Base-by-base conservation (phyloP, 2,329 filamentous ascomycete species). In the Eutypa lata region DNA sequence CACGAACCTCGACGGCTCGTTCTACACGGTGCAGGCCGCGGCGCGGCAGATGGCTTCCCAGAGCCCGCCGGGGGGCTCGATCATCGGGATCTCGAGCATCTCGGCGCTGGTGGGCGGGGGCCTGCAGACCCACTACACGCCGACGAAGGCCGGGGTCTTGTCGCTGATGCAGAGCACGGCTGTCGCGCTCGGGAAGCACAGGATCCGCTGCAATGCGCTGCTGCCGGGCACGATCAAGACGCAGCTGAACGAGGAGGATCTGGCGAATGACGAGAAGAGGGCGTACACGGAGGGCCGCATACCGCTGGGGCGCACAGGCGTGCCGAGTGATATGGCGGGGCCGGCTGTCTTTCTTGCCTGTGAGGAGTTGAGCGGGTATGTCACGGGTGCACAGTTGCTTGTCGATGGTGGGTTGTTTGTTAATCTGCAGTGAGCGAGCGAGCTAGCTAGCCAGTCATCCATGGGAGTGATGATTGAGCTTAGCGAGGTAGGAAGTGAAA, bases 361-460 rank as follows among this genome's bases (percentile, higher is more conserved):
- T 64, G 88, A 89, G 55, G 82, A 88, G 69, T 71, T 96, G 72
- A 93, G 87, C 67, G 82, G 82, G 22, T 94, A 92, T 72, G 88
- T 94, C 54, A 93, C 85, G 54, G 91, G 91, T 0, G 87, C 90
- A 16, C 90, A 94, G 71, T 66, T 96, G 60, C 70, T 96, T 57
- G 91, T 96, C 14, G 91, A 96, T 71, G 92, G 91, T 11, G 91
- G 92, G 0, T 69, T 93, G 56, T 96, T 94, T 77, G 91, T 96
- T 16, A 96, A 96, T 71, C 74, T 96, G 62, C 90, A 94, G 71
- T 93, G 54, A 61, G 24, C 3, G 5, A n/a, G n/a, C n/a, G 24
- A 13, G 16, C 31, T 21, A 37, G 14, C 46, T n/a, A 33, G 38
- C 37, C n/a, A 14, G 22, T 31, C 19, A 37, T 28, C 44, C 18